Conservation (phyloP, 2,329 filamentous ascomycete species). For the Aspergillus hiratsukae region DNA sequence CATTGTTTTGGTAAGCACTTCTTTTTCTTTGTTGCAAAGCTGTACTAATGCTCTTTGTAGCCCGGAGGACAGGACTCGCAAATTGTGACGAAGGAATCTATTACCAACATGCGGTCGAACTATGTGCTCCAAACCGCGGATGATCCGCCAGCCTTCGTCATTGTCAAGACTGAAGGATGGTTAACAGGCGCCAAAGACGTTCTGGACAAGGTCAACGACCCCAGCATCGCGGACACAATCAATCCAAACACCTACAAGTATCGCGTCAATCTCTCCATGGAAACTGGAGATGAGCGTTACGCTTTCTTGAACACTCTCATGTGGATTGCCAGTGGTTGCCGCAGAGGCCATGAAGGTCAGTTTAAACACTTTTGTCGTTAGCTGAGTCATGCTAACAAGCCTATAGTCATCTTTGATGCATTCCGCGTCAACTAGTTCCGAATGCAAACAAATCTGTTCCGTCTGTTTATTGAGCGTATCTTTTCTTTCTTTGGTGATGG, state of each 20-base stretch:
- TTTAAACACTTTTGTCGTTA: neutral
- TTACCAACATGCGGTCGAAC: constrained; percentile 41
- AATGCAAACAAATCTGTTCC: constrained; percentile 15
- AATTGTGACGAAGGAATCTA: constrained; percentile 45
- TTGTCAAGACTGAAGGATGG: constrained; percentile 46
- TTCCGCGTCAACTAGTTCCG: constrained; percentile 23
- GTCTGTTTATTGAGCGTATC: constrained; percentile 20
- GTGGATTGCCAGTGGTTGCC: constrained; percentile 48
- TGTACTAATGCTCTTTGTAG: constrained; percentile 23
- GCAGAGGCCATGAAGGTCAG: constrained; percentile 44
- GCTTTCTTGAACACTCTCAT: constrained; percentile 47
- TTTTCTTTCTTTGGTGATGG: constrained; percentile 16
- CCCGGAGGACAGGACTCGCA: constrained; percentile 50
- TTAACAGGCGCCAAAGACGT: constrained; percentile 47
- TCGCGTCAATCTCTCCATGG: constrained; percentile 45
- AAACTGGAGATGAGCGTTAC: constrained; percentile 48
- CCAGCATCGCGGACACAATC: constrained; percentile 41
- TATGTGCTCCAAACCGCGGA: constrained; percentile 49
- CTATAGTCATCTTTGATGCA: constrained; percentile 22
- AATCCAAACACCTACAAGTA: constrained; percentile 49
- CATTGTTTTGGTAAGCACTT: constrained; percentile 44
- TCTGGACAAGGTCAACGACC: constrained; percentile 45
- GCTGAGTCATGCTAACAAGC: constrained; percentile 7
- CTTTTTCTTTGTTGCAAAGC: neutral
- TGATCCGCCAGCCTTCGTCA: constrained; percentile 47